Percentiles rank a stretch among this genome's conserved stretches.
phyloP scores from a whole-genome alignment of 106 monocot species.

The Narthecium ossifragum region DNA sequence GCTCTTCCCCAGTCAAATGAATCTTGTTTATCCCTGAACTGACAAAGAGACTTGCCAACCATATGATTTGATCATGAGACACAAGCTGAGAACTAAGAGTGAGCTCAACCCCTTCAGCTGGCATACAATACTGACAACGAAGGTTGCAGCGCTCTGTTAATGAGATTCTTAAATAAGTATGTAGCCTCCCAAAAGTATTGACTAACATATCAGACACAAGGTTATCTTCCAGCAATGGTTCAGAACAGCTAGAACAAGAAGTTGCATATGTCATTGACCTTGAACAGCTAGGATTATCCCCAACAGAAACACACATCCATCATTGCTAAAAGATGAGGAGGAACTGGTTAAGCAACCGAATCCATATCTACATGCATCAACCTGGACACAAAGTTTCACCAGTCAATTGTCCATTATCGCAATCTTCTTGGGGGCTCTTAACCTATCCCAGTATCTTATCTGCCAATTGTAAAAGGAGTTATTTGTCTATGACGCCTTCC shows the following conservation, averaged over 20 bases:
- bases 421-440: constrained; percentile 68
- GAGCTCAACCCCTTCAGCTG: constrained; percentile 89
- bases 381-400: constrained; percentile 14
- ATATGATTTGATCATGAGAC: constrained; percentile 63
- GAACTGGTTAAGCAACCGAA: constrained; percentile 11
- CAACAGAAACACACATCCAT: constrained; percentile 13
- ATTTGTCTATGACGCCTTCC: too few relatives aligned
- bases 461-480: too few relatives aligned
- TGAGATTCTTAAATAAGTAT: constrained; percentile 88
- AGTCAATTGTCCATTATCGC: constrained; percentile 69
- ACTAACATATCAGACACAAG: constrained; percentile 56
- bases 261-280: constrained; percentile 27
- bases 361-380: constrained; percentile 13
- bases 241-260: constrained; percentile 34
- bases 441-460: constrained; percentile 77
- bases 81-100: constrained; percentile 64
- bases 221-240: constrained; percentile 21
- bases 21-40: constrained; percentile 86
- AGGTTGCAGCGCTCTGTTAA: constrained; percentile 97
- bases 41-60: constrained; percentile 76
- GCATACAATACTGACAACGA: constrained; percentile 97
- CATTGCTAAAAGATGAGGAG: not conserved
- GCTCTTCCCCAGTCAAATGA: constrained; percentile 89
- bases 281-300: constrained; percentile 15
- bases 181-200: constrained; percentile 82